phyloP scores from a whole-genome alignment of 1,284 basidiomycete species.

The Caloboletus firmus region DNA sequence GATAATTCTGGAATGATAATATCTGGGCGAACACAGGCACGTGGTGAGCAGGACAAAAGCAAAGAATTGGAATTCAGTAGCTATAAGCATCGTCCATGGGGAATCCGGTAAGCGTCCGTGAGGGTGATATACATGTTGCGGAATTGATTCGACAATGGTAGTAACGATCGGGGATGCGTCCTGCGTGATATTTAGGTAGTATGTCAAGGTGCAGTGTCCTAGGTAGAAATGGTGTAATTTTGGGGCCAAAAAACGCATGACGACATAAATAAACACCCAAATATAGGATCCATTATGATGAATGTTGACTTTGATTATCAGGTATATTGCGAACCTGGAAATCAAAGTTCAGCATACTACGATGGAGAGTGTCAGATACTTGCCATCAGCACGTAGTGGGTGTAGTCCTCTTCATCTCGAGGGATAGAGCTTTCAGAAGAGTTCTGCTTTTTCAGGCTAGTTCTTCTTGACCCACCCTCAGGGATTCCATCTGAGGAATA shows the following conservation, averaged over 20 bases:
- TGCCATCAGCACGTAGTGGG: slow-evolving; percentile 58
- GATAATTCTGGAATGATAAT: slow-evolving; percentile 16
- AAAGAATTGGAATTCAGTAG: slow-evolving; percentile 8
- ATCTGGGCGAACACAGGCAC: slow-evolving; percentile 4
- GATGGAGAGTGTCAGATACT: slow-evolving; percentile 20
- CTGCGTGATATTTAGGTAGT: slow-evolving; percentile 22
- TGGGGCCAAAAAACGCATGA: slow-evolving; percentile 1
- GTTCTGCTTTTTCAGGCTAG: slow-evolving; percentile 42
- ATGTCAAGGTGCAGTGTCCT: slow-evolving; percentile 9
- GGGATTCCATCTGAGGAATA: slow-evolving; percentile 38
- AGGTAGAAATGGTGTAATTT: slow-evolving; percentile 6
- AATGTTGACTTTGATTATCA: slow-evolving; percentile 42
- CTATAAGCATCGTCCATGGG: slow-evolving; percentile 15
- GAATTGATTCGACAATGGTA: slow-evolving; percentile 11
- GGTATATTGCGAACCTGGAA: slow-evolving; percentile 51
- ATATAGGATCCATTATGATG: slow-evolving; percentile 26
- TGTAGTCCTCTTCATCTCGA: slow-evolving; percentile 57
- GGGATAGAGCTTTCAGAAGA: slow-evolving; percentile 38
- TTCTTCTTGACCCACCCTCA: slow-evolving; percentile 49
- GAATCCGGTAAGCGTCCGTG: slow-evolving; percentile 17
- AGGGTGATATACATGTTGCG: slow-evolving; percentile 18
- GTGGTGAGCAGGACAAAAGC: slow-evolving; percentile 2
- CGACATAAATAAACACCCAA: slow-evolving; percentile 11
- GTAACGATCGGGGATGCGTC: slow-evolving; percentile 6
- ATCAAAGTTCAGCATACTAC: slow-evolving; percentile 11